Base-by-base conservation (phyloP, 2,329 filamentous ascomycete genomes). In the Aspergillus flavus region DNA sequence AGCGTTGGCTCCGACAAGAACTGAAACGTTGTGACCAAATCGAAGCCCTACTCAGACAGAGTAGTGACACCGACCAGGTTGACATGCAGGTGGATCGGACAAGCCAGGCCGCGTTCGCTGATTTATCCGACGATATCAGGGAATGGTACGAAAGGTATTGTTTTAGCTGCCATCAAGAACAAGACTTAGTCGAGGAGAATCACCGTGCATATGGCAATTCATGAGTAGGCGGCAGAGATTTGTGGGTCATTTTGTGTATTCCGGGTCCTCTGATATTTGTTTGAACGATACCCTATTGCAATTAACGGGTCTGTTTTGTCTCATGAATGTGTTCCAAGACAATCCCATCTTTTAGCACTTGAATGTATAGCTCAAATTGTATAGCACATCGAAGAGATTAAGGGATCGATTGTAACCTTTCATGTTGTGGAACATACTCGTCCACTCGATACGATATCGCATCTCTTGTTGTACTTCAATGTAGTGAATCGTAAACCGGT, bases 1-100 rank as follows among this genome's bases (percentile, higher is more conserved):
- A 97, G 80, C 91, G 92, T 67, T 99, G 94, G 94, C 84, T 98
- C 34, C 79, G 86, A 3, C 90, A 92, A 68, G 95, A 99, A 80
- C 89, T 88, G 67, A 78, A 83, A 39, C 86, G 91, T 56, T 99
- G 95, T 76, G 87, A 87, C 61, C 86, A 90, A 72, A 76, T 88
- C 9, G 82, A 84, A 46, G 75, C 73, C 16, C 77, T 88, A 69
- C 73, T 86, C 12, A 70, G 72, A 54, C 67, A 71, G 39, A 67
- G 69, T 26, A 53, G 64, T 30, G 62, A 56, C 9, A 59, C 63
- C 21, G 73, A 73, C 46, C 71, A 69, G 16, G 62, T 61, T 32
- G 69, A 68, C 41, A 58, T 68, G 48, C 69, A 69, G 57, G 68
- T 62, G 21, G 68, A 71, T 28, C 65, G 69, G 52, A 62, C 62